Evolutionary conservation across 1,284 basidiomycete genomes (phyloP), one percentile per base, ranked within the genome.

Genomic region (Puccinia hordei): DNA sequence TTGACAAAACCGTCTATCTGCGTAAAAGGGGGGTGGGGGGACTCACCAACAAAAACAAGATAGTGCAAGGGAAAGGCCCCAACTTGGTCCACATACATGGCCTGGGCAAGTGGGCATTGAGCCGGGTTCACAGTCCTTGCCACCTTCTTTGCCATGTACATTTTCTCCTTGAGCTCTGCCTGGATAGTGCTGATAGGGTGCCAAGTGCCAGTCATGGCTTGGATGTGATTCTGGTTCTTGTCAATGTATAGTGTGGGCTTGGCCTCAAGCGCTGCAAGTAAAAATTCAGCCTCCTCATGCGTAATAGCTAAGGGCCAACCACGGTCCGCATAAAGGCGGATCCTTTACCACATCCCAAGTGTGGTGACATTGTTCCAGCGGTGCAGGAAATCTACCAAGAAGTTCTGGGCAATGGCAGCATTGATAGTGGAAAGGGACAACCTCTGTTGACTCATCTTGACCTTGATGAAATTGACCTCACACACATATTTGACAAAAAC

Each of bases 31-130:
- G 9, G 27, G 2, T n/a, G 35, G 13, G 27, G 12, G 5, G 9
- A 22, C 69, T 27, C 27, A 72, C 69, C 69, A 46, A 51, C n/a
- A 49, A 72, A 53, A n/a, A 72, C 69, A 22, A 72, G 69, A 33
- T 33, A 49, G 15, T n/a, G 1, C 30, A 41, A 51, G 10, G 44
- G 44, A n/a, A 72, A 19, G 5, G 24, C 41, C 27, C 19, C 30
- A 19, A 69, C 13, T 8, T 35, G 27, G 41, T 35, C 5, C 10
- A 69, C 41, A 41, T 69, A 44, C 1, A 19, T n/a, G 4, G 38
- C 66, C 38, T 33, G 5, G 13, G 24, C 33, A 35, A 69, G 13
- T 5, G 41, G 15, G 41, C 38, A 41, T 41, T 51, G 49, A 51
- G 49, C 49, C 5, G 22, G 49, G 17, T 51, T 51, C 8, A 51